These are phyloP conservation scores for Leccinum variicolor DNA, from an alignment of 768 basidiomycete species.

Conservation along the genomic window DNA sequence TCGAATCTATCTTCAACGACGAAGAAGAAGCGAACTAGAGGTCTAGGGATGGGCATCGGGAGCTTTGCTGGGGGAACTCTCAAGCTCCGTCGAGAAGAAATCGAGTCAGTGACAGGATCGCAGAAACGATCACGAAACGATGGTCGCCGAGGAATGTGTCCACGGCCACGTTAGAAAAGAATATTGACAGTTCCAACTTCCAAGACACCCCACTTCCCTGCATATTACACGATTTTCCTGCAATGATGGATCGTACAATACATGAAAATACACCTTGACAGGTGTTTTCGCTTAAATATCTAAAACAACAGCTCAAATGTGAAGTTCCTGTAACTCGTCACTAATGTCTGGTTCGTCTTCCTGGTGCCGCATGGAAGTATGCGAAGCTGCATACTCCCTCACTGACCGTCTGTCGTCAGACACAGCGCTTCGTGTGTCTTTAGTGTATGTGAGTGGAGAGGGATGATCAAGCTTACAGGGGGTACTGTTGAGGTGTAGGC, in stretches of 20 bases:
- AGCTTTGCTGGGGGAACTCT: slow-evolving; percentile 69
- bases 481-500: slow-evolving; percentile 11
- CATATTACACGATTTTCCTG: background rate
- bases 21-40: slow-evolving; percentile 53
- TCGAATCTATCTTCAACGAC: slow-evolving; percentile 23
- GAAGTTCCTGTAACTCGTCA: slow-evolving; percentile 19
- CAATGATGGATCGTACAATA: background rate
- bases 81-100: slow-evolving; percentile 60
- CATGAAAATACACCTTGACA: slow-evolving; percentile 5
- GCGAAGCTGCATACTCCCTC: slow-evolving; percentile 19
- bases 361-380: slow-evolving; percentile 11
- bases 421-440: slow-evolving; percentile 16
- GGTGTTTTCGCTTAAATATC: slow-evolving; percentile 6
- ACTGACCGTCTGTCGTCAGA: slow-evolving; percentile 26
- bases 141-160: background rate
- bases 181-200: background rate
- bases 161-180: slow-evolving; percentile 7
- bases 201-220: too few relatives aligned
- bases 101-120: slow-evolving; percentile 37
- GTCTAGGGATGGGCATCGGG: slow-evolving; percentile 77
- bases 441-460: background rate
- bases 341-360: slow-evolving; percentile 25
- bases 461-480: slow-evolving; percentile 15
- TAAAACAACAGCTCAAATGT: slow-evolving; percentile 13
- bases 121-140: slow-evolving; percentile 9